Base-by-base conservation (phyloP, 306 rosid species). In the Prunus dulcis region DNA sequence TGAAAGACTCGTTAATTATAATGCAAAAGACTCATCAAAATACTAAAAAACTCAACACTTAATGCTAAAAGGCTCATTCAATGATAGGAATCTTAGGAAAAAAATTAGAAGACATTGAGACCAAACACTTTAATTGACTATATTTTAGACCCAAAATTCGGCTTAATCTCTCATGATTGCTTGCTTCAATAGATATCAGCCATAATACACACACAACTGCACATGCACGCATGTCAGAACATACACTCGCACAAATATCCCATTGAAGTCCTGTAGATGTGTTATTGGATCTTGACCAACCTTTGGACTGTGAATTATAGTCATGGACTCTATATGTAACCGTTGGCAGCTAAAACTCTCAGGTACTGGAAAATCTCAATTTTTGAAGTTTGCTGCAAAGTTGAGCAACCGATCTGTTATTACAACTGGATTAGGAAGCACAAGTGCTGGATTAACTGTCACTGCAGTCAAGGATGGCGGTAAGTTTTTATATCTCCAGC, bases 401-500 rank as follows among this genome's bases (percentile, higher is more conserved):
- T 85, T 91, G 86, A 92, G 97, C 89, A 92, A 90, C 79, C 87
- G 98, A 51, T 86, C 98, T 86, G 98, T 94, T 74, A 92, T 94
- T 79, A 92, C 97, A 75, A 94, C 98, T 49, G 98, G 97, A 71
- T 82, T 92, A 84, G 98, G 98, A 84, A 94, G 98, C 89, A 94
- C 97, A 17, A 94, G 98, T 56, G 97, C 97, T 14, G 98, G 98
- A 80, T 80, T 94, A 73, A 94, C 98, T 63, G 98, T 94, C 76
- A 87, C 97, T 85, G 97, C 97, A 34, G 98, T 94, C 76, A 94
- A 89, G 84, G 98, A 94, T 85, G 98, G 95, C 79, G 98, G 98
- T 83, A 83, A 8, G 62, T 79, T 69, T 61, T 56, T 19, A 23
- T 65, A 18, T 55, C 34, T 49, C 57, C 20, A 34, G 8, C 22